These are phyloP conservation scores for Myrmaecium sp. DNA, from an alignment of 2,329 filamentous ascomycete species.

Conservation along the genomic window DNA sequence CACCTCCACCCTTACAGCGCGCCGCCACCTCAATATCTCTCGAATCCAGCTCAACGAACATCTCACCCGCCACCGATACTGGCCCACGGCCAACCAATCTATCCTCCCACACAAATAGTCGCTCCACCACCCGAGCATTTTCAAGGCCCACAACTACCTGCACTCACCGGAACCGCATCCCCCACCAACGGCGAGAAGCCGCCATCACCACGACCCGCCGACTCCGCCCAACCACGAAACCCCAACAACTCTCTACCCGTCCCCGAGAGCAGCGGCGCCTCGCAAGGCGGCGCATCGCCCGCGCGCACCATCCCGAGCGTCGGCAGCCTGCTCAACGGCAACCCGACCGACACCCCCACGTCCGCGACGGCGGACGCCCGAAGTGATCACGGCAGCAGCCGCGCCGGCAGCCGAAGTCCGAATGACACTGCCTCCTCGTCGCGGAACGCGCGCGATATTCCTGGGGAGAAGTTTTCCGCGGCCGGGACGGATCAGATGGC, in stretches of 20 bases:
- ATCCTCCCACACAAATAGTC: conserved; percentile 10
- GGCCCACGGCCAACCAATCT: conserved; percentile 30
- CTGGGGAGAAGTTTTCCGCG: conserved; percentile 3
- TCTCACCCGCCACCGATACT: conserved; percentile 21
- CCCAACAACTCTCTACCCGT: conserved; percentile 26
- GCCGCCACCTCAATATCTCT: conserved; percentile 11
- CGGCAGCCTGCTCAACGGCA: conserved; percentile 26
- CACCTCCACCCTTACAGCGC: conserved; percentile 15
- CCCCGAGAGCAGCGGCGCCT: conserved; percentile 11
- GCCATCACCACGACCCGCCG: conserved; percentile 13
- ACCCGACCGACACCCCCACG: conserved; percentile 9
- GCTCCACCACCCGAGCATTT: conserved; percentile 9
- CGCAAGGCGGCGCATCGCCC: conserved; percentile 11
- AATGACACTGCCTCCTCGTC: no score
- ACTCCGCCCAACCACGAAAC: conserved; percentile 29
- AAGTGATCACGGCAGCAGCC: conserved; percentile 16
- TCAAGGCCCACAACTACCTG: conserved; percentile 8
- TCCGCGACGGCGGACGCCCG: conserved; percentile 11
- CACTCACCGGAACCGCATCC: conserved; percentile 2
- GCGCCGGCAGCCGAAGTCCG: conserved; percentile 26
- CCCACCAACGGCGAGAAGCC: conserved; percentile 6
- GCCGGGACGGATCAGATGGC: conserved; percentile 4
- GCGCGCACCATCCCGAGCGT: conserved; percentile 37
- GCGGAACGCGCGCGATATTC: conserved; percentile 2
- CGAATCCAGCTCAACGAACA: conserved; percentile 24